A percentile compares a stretch with the other conserved stretches of the same genome.
Evolutionary conservation across 1,139 yeast genomes (phyloP).

Genomic region (Trichomonascaceae sp.): DNA sequence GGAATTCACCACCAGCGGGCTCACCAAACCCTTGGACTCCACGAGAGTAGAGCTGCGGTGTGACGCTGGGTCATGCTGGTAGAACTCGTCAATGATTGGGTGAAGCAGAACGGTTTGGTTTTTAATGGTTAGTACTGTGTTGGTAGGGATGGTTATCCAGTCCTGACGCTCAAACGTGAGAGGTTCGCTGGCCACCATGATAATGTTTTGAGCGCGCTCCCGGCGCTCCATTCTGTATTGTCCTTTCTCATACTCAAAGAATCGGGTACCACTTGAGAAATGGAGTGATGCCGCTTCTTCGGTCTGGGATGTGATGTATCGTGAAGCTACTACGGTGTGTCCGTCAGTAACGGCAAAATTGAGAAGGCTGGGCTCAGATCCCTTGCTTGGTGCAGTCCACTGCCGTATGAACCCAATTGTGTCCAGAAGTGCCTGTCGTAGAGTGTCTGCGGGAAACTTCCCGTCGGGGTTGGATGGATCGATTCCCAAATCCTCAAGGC

Average conservation of each 20-base stretch:
- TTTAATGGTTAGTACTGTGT: slow-evolving; percentile 71
- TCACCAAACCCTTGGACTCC: slow-evolving; percentile 83
- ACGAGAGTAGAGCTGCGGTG: slow-evolving; percentile 73
- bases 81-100: slow-evolving; percentile 84
- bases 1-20: slow-evolving; percentile 41
- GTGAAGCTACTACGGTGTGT: slow-evolving; percentile 67
- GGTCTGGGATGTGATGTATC: slow-evolving; percentile 77
- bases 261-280: slow-evolving; percentile 85
- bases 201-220: slow-evolving; percentile 84
- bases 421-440: slow-evolving; percentile 56
- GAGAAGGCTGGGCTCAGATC: slow-evolving; percentile 66
- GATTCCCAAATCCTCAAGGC: slow-evolving; percentile 59
- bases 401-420: slow-evolving; percentile 63
- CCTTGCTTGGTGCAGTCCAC: slow-evolving; percentile 51
- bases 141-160: slow-evolving; percentile 95
- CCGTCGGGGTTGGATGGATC: slow-evolving; percentile 43
- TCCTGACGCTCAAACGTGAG: slow-evolving; percentile 92
- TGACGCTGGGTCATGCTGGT: slow-evolving; percentile 53
- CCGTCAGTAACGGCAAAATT: slow-evolving; percentile 97
- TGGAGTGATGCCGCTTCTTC: slow-evolving; percentile 96
- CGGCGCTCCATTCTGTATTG: slow-evolving; percentile 88
- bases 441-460: slow-evolving; percentile 40
- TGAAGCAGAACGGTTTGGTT: slow-evolving; percentile 80
- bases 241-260: slow-evolving; percentile 72
- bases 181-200: slow-evolving; percentile 96